Evolutionary conservation across 352 stramenopile species (phyloP), one percentile per base, ranked within the genome.

Genomic region (Globisporangium paroecandrum): DNA sequence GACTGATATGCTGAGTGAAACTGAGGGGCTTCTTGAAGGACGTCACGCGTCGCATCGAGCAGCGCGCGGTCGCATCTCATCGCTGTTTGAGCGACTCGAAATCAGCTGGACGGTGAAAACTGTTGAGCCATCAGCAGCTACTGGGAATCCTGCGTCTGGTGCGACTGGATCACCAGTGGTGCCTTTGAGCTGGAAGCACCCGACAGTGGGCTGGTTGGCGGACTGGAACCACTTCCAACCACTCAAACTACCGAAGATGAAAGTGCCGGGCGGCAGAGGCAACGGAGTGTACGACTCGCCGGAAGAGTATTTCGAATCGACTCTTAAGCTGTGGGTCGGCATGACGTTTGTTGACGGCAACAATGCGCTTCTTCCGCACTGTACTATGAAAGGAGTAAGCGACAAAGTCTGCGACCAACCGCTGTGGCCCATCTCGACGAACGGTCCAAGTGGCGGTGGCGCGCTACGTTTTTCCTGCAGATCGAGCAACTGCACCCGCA

Each of bases 261-360:
- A 94, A 64, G 75, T 84, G 6, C 72, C 76, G 18, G 77, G 73
- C 2, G 76, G 75, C 20, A 70, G 67, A 25, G 73, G 72, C 7
- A 68, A 79, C 38, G 82, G 82, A 38, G 82, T 97, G 12, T 97
- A 94, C 58, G 72, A 91, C 27, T 89, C 73, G 3, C 76, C 75
- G 6, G 79, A 91, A 5, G 80, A 97, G 38, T 97, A 97, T 47
- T 93, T 95, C 49, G 47, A 78, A 38, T 90, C 78, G 29, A 87
- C 88, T 29, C 75, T 91, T 32, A 78, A 85, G 59, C 62, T 97
- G 10, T 94, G 87, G 87, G 82, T 91, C 25, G 89, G 84, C 2
- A 96, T 97, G 88, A 93, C 89, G 1, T 97, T 97, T 72, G 73
- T 89, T 2, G 89, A 96, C 73, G 89, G 88, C 4, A 87, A 94